phyloP scores from a whole-genome alignment of 2,329 filamentous ascomycete genomes.

The Colletotrichum sp. region DNA sequence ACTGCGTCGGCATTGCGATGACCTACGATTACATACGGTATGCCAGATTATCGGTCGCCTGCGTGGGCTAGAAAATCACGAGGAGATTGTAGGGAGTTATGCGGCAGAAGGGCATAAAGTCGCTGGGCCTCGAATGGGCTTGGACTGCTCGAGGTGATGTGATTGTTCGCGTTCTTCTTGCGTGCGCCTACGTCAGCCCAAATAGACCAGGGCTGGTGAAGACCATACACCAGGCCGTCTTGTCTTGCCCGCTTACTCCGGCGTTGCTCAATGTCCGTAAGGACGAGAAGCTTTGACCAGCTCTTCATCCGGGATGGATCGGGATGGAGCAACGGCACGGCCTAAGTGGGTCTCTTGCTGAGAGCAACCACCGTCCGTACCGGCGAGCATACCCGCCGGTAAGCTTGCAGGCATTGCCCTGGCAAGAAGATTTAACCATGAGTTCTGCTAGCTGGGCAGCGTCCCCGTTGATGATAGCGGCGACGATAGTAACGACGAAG shows the following conservation, averaged over 20 bases:
- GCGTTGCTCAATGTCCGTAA: background rate
- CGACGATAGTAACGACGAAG: too few relatives aligned
- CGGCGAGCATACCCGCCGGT: background rate
- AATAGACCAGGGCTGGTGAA: background rate
- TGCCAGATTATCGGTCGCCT: background rate
- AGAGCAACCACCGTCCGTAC: background rate
- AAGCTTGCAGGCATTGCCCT: background rate
- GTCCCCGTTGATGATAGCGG: too few relatives aligned
- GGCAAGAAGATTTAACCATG: background rate
- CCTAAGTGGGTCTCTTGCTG: background rate
- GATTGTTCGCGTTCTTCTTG: background rate
- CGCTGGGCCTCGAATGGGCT: background rate
- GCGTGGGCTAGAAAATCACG: background rate
- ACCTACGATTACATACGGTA: background rate
- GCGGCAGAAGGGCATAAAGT: background rate
- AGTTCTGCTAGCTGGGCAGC: too few relatives aligned
- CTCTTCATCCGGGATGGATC: background rate
- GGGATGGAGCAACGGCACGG: background rate
- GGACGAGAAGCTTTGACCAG: background rate
- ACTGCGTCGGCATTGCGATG: background rate
- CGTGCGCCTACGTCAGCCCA: background rate
- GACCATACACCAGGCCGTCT: background rate
- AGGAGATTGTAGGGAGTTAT: background rate
- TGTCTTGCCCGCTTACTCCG: background rate
- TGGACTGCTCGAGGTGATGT: background rate